Evolutionary conservation across 495 filamentous ascomycete genomes (phyloP).

Genomic region (Penicillium odoratum): DNA sequence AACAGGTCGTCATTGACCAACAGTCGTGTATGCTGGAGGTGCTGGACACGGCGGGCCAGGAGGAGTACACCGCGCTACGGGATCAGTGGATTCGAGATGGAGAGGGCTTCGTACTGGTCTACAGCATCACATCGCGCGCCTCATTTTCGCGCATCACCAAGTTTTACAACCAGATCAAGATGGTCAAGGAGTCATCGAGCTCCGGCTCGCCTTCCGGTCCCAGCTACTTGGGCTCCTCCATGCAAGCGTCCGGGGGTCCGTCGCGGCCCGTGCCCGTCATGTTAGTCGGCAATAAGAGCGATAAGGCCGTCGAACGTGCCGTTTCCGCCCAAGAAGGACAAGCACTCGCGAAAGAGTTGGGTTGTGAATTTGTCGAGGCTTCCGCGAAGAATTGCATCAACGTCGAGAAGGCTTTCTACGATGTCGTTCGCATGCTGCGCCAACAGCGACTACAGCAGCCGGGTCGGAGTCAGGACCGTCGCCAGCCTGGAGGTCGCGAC

Average conservation of each 20-base stretch:
- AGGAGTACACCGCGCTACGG: constrained; percentile 95
- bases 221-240: constrained; percentile 64
- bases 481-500: constrained; percentile 42
- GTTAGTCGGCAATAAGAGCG: constrained; percentile 98
- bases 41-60: constrained; percentile 97
- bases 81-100: constrained; percentile 99
- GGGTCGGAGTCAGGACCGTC: constrained; percentile 40
- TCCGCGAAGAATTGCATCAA: constrained; percentile 99
- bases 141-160: constrained; percentile 93
- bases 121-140: constrained; percentile 94
- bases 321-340: constrained; percentile 96
- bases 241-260: constrained; percentile 60
- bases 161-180: constrained; percentile 95
- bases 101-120: constrained; percentile 95
- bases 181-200: constrained; percentile 91
- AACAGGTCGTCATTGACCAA: constrained; percentile 96
- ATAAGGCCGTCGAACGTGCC: constrained; percentile 90
- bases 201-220: constrained; percentile 62
- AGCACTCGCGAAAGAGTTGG: constrained; percentile 84
- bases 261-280: constrained; percentile 84
- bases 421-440: constrained; percentile 88
- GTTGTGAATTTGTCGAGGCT: constrained; percentile 96
- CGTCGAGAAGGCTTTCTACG: constrained; percentile 98
- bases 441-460: constrained; percentile 68
- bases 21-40: constrained; percentile 99